phyloP scores from a whole-genome alignment of 768 basidiomycete species.

The Lyophyllum semitale region DNA sequence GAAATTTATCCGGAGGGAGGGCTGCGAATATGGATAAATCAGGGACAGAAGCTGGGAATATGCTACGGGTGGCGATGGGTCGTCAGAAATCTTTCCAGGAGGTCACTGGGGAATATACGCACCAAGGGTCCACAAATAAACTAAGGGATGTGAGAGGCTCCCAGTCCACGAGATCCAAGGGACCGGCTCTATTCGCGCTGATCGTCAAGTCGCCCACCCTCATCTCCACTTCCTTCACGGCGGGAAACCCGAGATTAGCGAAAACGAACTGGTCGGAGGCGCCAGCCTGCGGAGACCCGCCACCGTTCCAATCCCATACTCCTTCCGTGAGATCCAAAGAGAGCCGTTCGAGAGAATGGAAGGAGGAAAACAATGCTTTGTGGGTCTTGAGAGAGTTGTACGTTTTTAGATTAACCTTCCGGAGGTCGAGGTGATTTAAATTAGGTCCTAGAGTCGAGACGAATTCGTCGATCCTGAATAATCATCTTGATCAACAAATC shows the following conservation, averaged over 20 bases:
- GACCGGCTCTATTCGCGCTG: slow-evolving; percentile 2
- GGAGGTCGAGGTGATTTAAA: slow-evolving; percentile 13
- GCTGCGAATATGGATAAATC: slow-evolving; percentile 11
- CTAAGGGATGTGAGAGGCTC: slow-evolving; percentile 10
- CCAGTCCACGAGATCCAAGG: slow-evolving; percentile 18
- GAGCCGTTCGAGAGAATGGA: slow-evolving; percentile 8
- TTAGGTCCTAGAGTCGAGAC: slow-evolving; percentile 7
- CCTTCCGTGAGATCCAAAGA: slow-evolving; percentile 21
- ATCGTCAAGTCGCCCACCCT: slow-evolving; percentile 19
- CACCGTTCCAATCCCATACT: slow-evolving; percentile 19
- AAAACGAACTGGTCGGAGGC: slow-evolving; percentile 13
- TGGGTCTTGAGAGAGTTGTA: slow-evolving; percentile 2
- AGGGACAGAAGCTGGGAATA: not conserved
- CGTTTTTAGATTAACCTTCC: slow-evolving; percentile 6
- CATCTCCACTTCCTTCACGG: slow-evolving; percentile 18
- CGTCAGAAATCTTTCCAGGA: too few species aligned
- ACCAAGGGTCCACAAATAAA: slow-evolving; percentile 17
- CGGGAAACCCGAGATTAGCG: slow-evolving; percentile 16
- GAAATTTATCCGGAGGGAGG: slow-evolving; percentile 6
- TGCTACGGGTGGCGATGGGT: not conserved
- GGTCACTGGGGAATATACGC: not conserved
- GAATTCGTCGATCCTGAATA: slow-evolving; percentile 13
- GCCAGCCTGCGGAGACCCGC: slow-evolving; percentile 16
- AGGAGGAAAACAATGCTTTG: slow-evolving; percentile 5
- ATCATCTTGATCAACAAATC: not conserved